Evolutionary conservation across 108 stramenopile species (phyloP).

Genomic region (Poteriospumella lacustris): DNA sequence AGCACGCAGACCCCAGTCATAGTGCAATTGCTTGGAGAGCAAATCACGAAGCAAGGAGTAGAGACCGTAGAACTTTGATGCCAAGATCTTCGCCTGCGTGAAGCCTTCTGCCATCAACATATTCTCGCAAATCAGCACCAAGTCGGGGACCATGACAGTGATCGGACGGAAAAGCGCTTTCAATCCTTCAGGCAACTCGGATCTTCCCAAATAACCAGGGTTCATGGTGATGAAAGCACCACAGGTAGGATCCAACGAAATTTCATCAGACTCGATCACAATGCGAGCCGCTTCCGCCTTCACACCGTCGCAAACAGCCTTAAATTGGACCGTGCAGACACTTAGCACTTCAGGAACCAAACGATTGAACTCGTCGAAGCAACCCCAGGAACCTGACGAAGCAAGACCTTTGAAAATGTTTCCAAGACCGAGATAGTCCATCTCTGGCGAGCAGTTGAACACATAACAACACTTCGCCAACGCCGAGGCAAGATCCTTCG

Average conservation of each 20-base stretch:
- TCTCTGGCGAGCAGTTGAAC: slow-evolving; percentile 73
- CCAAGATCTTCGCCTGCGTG: slow-evolving; percentile 60
- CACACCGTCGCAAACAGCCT: slow-evolving; percentile 73
- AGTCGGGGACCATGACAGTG: slow-evolving; percentile 66
- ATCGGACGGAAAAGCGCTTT: slow-evolving; percentile 67
- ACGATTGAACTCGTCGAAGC: slow-evolving; percentile 70
- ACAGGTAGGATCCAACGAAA: slow-evolving; percentile 55
- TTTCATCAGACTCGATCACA: slow-evolving; percentile 59
- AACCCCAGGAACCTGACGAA: slow-evolving; percentile 64
- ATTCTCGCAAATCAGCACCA: slow-evolving; percentile 68
- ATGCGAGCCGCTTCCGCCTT: slow-evolving; percentile 60
- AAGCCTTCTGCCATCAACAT: slow-evolving; percentile 71
- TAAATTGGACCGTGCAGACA: slow-evolving; percentile 73
- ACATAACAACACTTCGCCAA: slow-evolving; percentile 71
- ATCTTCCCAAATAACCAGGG: slow-evolving; percentile 62
- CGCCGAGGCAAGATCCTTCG: slow-evolving; percentile 68
- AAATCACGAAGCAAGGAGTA: slow-evolving; percentile 61
- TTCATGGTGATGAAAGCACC: slow-evolving; percentile 70
- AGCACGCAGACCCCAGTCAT: slow-evolving; percentile 68
- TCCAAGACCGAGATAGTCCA: slow-evolving; percentile 62
- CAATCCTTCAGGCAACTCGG: slow-evolving; percentile 62
- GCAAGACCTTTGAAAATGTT: slow-evolving; percentile 68
- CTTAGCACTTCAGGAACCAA: slow-evolving; percentile 69
- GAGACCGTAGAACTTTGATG: slow-evolving; percentile 64
- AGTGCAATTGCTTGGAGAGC: slow-evolving; percentile 64